Percentiles rank a stretch among this genome's conserved stretches.
Conservation (phyloP, 2,329 filamentous ascomycete species). For the Parastagonospora nodorum region DNA sequence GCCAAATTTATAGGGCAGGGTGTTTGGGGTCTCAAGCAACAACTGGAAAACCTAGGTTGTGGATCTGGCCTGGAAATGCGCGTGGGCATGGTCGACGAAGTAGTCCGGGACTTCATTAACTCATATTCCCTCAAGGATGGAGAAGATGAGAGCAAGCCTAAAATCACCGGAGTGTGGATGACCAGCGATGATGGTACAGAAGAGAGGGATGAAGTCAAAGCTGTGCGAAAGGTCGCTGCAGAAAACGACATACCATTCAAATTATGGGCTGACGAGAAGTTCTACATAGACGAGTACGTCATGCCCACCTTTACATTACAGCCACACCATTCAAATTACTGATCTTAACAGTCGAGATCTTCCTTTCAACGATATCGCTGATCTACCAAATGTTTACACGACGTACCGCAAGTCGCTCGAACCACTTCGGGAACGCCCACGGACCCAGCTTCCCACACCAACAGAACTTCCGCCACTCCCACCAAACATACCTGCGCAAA, state of each 20-base stretch:
- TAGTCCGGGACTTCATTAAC: conserved; percentile 63
- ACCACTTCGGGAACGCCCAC: conserved; percentile 69
- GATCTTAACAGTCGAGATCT: conserved; percentile 65
- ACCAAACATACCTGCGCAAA: conserved; percentile 62
- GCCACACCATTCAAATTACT: background rate
- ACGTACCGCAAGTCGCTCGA: conserved; percentile 75
- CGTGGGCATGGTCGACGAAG: conserved; percentile 65
- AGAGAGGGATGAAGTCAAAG: conserved; percentile 68
- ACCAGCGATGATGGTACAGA: conserved; percentile 72
- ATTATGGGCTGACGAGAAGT: conserved; percentile 76
- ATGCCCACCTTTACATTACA: background rate
- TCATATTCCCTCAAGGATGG: conserved; percentile 38
- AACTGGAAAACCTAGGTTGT: conserved; percentile 63
- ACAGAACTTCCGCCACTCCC: conserved; percentile 64
- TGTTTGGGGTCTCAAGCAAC: conserved; percentile 72
- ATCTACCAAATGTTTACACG: conserved; percentile 77
- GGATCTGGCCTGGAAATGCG: conserved; percentile 63
- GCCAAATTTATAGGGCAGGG: conserved; percentile 74
- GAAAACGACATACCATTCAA: conserved; percentile 63
- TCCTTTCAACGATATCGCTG: conserved; percentile 59
- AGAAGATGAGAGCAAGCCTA: conserved; percentile 31
- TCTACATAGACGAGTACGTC: conserved; percentile 76
- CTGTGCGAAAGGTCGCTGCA: conserved; percentile 59
- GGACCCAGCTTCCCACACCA: conserved; percentile 61
- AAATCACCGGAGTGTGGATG: conserved; percentile 74